These are phyloP conservation scores for Cladosporium sp. DNA, from an alignment of 2,329 filamentous ascomycete genomes.

Conservation along the genomic window DNA sequence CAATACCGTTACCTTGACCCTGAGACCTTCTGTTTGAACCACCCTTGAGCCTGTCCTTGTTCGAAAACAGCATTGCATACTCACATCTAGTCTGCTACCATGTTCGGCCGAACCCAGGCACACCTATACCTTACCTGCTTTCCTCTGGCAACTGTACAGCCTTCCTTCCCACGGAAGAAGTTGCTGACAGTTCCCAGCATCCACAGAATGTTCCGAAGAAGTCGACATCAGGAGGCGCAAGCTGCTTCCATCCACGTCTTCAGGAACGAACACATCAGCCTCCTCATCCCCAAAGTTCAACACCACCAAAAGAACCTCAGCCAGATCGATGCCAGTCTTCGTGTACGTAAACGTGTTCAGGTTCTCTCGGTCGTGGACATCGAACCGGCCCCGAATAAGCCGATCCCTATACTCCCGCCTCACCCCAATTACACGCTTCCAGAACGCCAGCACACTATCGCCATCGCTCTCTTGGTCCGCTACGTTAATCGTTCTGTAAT, in stretches of 20 bases:
- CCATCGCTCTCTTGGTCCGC: background rate
- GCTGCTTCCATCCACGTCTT: background rate
- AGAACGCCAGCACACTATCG: background rate
- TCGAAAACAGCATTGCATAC: no score
- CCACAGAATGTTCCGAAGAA: background rate
- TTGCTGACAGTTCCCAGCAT: background rate
- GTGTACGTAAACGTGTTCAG: background rate
- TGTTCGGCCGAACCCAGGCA: background rate
- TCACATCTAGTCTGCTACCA: no score
- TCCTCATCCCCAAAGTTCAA: background rate
- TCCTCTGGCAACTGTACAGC: background rate
- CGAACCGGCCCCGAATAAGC: background rate
- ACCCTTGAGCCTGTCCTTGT: no score
- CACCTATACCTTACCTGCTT: conserved; percentile 26
- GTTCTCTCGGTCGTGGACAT: background rate
- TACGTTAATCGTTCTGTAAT: background rate
- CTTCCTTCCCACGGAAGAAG: background rate
- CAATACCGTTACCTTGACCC: no score
- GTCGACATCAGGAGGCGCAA: background rate
- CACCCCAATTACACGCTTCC: background rate
- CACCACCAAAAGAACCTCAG: background rate
- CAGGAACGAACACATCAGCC: background rate
- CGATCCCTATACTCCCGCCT: background rate
- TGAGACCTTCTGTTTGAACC: no score
- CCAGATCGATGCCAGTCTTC: background rate